A percentile compares a stretch with the other conserved stretches of the same genome.
Conservation (phyloP, 2,329 filamentous ascomycete genomes). For the Emmonsiellopsis sp. region DNA sequence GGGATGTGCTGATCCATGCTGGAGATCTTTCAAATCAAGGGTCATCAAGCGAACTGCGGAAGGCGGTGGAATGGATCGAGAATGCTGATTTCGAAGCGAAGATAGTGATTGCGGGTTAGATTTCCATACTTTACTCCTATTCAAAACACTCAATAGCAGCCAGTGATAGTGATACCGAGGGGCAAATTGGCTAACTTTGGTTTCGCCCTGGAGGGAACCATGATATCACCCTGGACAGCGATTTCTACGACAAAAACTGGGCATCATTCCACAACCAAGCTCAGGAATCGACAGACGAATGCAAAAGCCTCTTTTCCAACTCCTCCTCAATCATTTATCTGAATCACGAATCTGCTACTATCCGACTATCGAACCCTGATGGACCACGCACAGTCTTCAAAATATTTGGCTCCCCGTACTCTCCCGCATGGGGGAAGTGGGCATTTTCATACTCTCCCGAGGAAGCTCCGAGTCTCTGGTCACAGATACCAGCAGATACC, state of each 20-base stretch:
- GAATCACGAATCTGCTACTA: slow-evolving; percentile 37
- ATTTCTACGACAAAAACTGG: slow-evolving; percentile 38
- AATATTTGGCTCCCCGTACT: slow-evolving; percentile 52
- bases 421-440: slow-evolving; percentile 40
- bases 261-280: slow-evolving; percentile 35
- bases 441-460: slow-evolving; percentile 47
- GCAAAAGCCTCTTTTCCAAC: slow-evolving; percentile 32
- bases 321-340: slow-evolving; percentile 44
- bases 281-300: slow-evolving; percentile 37
- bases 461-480: slow-evolving; percentile 39
- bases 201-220: slow-evolving; percentile 42
- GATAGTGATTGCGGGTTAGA: slow-evolving; percentile 45
- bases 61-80: slow-evolving; percentile 45
- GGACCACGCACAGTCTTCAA: slow-evolving; percentile 43
- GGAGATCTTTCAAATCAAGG: slow-evolving; percentile 52
- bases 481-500: slow-evolving; percentile 40
- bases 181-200: slow-evolving; percentile 1
- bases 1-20: slow-evolving; percentile 52
- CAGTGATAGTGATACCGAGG: background rate
- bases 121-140: background rate
- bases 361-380: slow-evolving; percentile 36
- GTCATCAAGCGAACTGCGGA: slow-evolving; percentile 41
- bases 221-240: slow-evolving; percentile 45
- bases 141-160: background rate
- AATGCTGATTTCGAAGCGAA: slow-evolving; percentile 46